A percentile compares a stretch with the other conserved stretches of the same genome.
These are phyloP conservation scores for Hymenoscyphus fraxineus DNA, from an alignment of 2,329 filamentous ascomycete genomes.

Conservation along the genomic window DNA sequence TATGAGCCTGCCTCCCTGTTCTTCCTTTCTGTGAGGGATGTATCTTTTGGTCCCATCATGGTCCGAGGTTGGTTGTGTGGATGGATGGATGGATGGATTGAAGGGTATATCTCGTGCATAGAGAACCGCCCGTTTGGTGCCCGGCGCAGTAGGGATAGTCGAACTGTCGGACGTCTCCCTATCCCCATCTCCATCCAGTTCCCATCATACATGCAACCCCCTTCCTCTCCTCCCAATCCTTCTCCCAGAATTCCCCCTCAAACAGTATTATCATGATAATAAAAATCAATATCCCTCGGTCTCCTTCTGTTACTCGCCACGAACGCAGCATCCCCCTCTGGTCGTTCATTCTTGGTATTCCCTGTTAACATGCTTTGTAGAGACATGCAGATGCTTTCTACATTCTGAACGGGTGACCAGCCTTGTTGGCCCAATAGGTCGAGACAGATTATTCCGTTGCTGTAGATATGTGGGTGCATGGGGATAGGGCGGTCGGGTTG, in stretches of 20 bases:
- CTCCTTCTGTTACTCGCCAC: slow-evolving; percentile 74
- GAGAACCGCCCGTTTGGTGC: no score
- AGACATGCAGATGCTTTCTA: slow-evolving; percentile 95
- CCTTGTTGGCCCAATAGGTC: slow-evolving; percentile 84
- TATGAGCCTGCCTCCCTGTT: no score
- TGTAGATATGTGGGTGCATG: slow-evolving; percentile 96
- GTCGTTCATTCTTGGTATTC: slow-evolving; percentile 86
- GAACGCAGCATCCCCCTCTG: slow-evolving; percentile 86
- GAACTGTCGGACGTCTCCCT: neutral
- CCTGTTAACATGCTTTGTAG: slow-evolving; percentile 97
- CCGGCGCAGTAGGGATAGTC: no score
- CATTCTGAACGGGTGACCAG: slow-evolving; percentile 96
- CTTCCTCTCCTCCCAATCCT: slow-evolving; percentile 34
- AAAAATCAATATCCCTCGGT: slow-evolving; percentile 85
- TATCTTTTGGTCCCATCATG: no score
- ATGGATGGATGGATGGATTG: no score
- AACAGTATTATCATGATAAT: slow-evolving; percentile 86
- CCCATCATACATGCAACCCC: neutral
- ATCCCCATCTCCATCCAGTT: neutral
- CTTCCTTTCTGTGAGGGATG: no score
- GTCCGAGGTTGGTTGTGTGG: no score
- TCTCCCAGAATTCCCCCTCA: neutral
- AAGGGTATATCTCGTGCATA: no score
- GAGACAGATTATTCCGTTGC: slow-evolving; percentile 95
- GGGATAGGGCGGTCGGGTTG: slow-evolving; percentile 67